A percentile compares a stretch with the other conserved stretches of the same genome.
Conservation (phyloP, 768 basidiomycete species). For the Mycena indigotica region DNA sequence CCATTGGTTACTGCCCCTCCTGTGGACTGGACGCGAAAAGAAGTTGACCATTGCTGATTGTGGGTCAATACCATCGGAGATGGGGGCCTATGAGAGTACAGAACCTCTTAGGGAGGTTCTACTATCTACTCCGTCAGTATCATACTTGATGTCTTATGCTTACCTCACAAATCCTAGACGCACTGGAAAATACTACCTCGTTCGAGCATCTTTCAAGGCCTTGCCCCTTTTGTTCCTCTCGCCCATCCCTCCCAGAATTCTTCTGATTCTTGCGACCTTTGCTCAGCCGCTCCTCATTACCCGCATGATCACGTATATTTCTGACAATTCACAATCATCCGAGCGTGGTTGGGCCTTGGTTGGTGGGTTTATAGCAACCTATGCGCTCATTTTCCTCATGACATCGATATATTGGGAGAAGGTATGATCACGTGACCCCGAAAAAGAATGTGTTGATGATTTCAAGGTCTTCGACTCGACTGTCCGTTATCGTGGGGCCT, state of each 20-base stretch:
- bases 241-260: slow-evolving; percentile 1
- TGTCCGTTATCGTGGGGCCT: slow-evolving; percentile 7
- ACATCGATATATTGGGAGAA: slow-evolving; percentile 19
- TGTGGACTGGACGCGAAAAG: slow-evolving; percentile 12
- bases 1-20: slow-evolving; percentile 9
- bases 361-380: slow-evolving; percentile 12
- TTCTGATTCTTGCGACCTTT: slow-evolving; percentile 10
- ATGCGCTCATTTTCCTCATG: slow-evolving; percentile 10
- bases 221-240: slow-evolving; percentile 7
- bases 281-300: slow-evolving; percentile 10
- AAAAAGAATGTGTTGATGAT: neutral
- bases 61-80: neutral
- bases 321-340: neutral
- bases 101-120: neutral
- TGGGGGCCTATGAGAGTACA: neutral
- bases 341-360: slow-evolving; percentile 15
- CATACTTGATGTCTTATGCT: neutral
- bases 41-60: slow-evolving; percentile 7
- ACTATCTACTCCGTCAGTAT: neutral
- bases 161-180: neutral
- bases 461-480: slow-evolving; percentile 10
- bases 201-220: slow-evolving; percentile 6
- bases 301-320: slow-evolving; percentile 13
- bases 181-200: slow-evolving; percentile 2
- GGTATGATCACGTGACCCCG: slow-evolving; percentile 1